phyloP scores from a whole-genome alignment of 139 green algal species.

The Chlamydomonas schloesseri region DNA sequence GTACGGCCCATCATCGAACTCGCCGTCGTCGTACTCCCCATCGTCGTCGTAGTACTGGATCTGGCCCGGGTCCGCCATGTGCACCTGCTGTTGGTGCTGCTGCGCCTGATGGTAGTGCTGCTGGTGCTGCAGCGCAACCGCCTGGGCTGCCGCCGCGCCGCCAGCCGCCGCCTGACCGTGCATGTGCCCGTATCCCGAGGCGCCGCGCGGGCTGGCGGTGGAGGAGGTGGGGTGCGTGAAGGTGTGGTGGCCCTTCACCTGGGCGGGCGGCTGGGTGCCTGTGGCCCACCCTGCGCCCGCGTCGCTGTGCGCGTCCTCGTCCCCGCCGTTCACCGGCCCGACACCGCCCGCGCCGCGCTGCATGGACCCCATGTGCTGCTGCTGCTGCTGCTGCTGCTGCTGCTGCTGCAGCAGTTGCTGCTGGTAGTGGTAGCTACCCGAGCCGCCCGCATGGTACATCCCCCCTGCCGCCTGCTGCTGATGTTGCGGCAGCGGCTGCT shows the following conservation, averaged over 20 bases:
- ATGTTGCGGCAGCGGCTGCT: background rate
- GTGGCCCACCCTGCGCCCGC: slow-evolving; percentile 13
- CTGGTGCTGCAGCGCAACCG: no score
- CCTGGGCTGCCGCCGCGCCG: no score
- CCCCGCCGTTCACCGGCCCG: background rate
- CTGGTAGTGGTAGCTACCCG: background rate
- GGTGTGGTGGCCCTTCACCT: background rate
- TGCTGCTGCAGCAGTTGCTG: background rate
- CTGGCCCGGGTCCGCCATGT: no score
- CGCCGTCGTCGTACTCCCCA: background rate
- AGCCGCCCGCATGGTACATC: background rate
- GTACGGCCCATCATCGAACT: background rate
- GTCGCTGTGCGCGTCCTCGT: background rate
- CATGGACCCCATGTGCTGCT: no score
- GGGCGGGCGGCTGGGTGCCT: background rate
- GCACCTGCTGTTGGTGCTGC: no score
- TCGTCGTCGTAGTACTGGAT: background rate
- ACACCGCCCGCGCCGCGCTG: no score
- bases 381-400: background rate
- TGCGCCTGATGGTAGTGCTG: no score
- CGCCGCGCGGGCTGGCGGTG: background rate
- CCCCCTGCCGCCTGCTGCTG: no score
- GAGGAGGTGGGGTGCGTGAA: background rate
- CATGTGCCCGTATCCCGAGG: background rate
- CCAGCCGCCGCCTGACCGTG: background rate